Percentiles rank a stretch among this genome's conserved stretches.
Conservation (phyloP, 805 yeast genomes). For the Spathaspora hagerdaliae region DNA sequence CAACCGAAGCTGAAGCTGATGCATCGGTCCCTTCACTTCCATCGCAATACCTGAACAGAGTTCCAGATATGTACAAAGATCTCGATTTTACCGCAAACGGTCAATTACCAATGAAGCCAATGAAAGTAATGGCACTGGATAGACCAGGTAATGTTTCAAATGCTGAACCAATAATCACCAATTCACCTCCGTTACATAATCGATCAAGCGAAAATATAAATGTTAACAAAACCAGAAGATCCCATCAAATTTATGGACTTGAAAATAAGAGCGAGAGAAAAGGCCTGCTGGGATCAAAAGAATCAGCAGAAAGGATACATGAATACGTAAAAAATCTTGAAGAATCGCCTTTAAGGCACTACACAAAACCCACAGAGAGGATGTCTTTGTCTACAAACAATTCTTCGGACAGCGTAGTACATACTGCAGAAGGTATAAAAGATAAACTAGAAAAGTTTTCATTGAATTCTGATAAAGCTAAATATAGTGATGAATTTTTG, state of each 20-base stretch:
- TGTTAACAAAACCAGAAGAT: neutral
- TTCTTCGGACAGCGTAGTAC: neutral
- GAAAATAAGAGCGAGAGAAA: neutral
- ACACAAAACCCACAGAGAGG: slow-evolving; percentile 1
- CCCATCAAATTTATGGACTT: neutral
- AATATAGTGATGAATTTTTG: neutral
- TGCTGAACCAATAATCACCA: neutral
- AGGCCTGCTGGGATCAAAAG: neutral
- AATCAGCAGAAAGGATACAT: slow-evolving; percentile 13
- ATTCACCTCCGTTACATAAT: neutral
- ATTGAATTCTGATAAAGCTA: neutral
- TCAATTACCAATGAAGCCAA: slow-evolving; percentile 38
- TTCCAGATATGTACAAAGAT: slow-evolving; percentile 23
- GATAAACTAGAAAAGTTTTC: slow-evolving; percentile 3
- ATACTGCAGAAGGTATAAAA: neutral
- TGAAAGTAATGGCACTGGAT: slow-evolving; percentile 35
- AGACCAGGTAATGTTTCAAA: slow-evolving; percentile 8
- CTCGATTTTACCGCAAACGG: slow-evolving; percentile 43
- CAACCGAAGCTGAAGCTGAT: neutral
- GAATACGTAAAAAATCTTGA: slow-evolving; percentile 19
- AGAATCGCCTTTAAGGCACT: slow-evolving; percentile 21
- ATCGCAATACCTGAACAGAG: neutral
- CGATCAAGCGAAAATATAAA: neutral
- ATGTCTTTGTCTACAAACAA: too few relatives aligned
- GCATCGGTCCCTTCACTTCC: slow-evolving; percentile 3